Base-by-base conservation (phyloP, 148 eudicot species). In the Chenopodium quinoa region DNA sequence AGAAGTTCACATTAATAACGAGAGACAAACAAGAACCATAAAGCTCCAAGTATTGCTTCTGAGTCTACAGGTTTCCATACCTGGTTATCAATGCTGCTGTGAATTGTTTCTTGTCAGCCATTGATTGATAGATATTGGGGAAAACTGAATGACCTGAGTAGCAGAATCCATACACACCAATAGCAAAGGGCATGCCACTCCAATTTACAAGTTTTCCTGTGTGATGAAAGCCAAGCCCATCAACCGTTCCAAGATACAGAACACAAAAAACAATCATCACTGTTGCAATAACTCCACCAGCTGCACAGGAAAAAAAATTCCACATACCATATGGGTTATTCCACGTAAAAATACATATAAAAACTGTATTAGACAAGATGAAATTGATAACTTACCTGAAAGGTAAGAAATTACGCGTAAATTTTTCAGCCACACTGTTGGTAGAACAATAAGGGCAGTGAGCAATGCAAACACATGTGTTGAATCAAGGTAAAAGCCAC, bases 101-200 rank as follows among this genome's bases (percentile, higher is more conserved):
- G 82, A 93, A 95, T 87, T 93, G 86, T 44, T 89, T 89, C 80
- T 93, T 95, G 84, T 95, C 91, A 46, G 95, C 94, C 99, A 95
- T 95, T 34, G 97, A 95, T 75, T 95, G 97, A 78, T 95, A 95
- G 44, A 95, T 93, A 80, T 95, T 95, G 37, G 99, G 99, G 82
- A 95, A 91, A 29, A 93, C 97, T 23, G 97, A 81, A 83, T 92
- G 99, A 44, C 99, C 99, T 0, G 99, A 89, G 71, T 86, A 95
- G 82, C 97, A 93, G 86, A 90, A 95, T 11, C 97, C 99, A 76
- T 91, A 93, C 9, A 93, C 90, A 72, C 99, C 99, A 78, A 93
- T 86, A 32, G 93, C 91, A 78, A 92, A 93, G 47, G 99, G 97
- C 74, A 95, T 82, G 19, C 99, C 93, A 1, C 82, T 83, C 94